A percentile compares a stretch with the other conserved stretches of the same genome.
phyloP scores from a whole-genome alignment of 2,329 filamentous ascomycete genomes.

The Pseudogymnoascus pannorum region DNA sequence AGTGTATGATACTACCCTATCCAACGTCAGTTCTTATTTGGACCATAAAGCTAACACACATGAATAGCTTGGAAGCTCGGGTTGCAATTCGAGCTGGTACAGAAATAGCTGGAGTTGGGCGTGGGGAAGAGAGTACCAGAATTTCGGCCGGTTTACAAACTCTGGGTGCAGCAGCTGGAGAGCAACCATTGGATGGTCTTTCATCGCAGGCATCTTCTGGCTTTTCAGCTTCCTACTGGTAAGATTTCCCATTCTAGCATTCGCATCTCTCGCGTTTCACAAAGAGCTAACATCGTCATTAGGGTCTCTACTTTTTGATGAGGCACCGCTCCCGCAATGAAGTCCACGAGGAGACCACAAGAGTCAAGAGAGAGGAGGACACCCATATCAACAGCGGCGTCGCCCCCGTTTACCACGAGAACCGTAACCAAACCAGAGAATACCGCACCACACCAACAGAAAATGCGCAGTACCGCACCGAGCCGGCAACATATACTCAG shows the following conservation, averaged over 20 bases:
- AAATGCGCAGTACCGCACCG: neutral
- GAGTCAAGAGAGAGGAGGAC: neutral
- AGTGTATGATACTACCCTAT: slow-evolving; percentile 1
- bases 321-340: neutral
- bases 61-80: neutral
- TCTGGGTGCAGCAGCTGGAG: slow-evolving; percentile 1
- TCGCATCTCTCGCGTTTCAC: neutral
- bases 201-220: slow-evolving; percentile 10
- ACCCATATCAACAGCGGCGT: neutral
- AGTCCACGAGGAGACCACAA: slow-evolving; percentile 1
- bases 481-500: neutral
- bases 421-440: neutral
- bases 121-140: slow-evolving; percentile 1
- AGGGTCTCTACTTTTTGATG: neutral
- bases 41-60: slow-evolving; percentile 2
- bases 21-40: neutral
- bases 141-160: neutral
- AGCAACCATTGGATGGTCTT: slow-evolving; percentile 5
- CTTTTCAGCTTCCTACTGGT: slow-evolving; percentile 10
- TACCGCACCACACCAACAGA: neutral
- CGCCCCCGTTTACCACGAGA: neutral
- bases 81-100: slow-evolving; percentile 10
- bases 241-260: neutral
- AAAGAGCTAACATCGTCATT: neutral
- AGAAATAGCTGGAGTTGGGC: slow-evolving; percentile 1